These are phyloP conservation scores for Orbilia brochopaga DNA, from an alignment of 2,329 filamentous ascomycete genomes.

Conservation along the genomic window DNA sequence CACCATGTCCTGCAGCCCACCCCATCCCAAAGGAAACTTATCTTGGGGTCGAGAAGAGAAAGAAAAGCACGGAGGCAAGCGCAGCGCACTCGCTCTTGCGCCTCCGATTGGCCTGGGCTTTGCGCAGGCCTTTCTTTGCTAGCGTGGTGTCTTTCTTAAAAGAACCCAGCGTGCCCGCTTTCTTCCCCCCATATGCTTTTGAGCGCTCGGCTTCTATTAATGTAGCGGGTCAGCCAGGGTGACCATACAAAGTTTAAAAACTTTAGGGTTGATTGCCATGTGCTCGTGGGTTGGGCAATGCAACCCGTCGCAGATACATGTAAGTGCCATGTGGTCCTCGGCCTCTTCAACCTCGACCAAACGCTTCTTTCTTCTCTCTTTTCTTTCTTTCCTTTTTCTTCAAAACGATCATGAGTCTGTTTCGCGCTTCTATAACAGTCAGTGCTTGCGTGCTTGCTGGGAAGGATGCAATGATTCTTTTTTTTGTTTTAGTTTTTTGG, in stretches of 20 bases:
- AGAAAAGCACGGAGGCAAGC: slow-evolving; percentile 18
- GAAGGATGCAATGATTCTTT: background rate
- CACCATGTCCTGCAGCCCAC: slow-evolving; percentile 43
- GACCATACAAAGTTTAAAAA: background rate
- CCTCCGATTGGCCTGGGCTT: slow-evolving; percentile 29
- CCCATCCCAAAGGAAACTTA: slow-evolving; percentile 43
- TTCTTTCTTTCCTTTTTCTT: slow-evolving; percentile 1
- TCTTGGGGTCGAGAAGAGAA: slow-evolving; percentile 37
- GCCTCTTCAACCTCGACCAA: background rate
- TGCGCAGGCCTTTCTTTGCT: slow-evolving; percentile 31
- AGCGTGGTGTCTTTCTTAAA: slow-evolving; percentile 40
- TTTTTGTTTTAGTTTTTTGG: slow-evolving; percentile 10
- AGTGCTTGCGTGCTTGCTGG: background rate
- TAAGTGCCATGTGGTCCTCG: background rate
- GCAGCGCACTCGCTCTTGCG: slow-evolving; percentile 13
- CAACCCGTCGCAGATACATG: background rate
- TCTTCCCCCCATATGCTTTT: slow-evolving; percentile 15
- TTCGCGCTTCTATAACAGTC: background rate
- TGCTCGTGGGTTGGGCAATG: background rate
- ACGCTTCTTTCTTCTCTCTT: slow-evolving; percentile 1
- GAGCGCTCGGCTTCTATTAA: slow-evolving; percentile 5
- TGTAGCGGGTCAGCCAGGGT: background rate
- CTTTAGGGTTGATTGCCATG: background rate
- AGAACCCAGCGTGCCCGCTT: slow-evolving; percentile 30
- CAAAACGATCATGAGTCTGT: background rate